Evolutionary conservation across 148 eudicot species (phyloP).

Genomic region (Silene conica): DNA sequence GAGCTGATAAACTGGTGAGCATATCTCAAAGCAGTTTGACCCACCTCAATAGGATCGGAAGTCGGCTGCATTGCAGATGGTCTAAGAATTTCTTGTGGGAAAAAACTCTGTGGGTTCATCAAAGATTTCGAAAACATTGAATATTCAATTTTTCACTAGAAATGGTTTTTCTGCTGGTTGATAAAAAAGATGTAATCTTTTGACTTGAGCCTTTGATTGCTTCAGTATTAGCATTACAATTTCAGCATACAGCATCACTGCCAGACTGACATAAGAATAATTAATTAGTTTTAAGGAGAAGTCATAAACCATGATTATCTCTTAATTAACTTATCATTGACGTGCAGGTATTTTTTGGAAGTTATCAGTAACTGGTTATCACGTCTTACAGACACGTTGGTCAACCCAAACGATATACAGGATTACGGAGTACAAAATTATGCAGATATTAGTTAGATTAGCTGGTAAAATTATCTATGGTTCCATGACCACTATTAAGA

Average conservation of each 20-base stretch:
- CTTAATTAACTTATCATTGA: slow-evolving; percentile 18
- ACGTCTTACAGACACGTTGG: slow-evolving; percentile 23
- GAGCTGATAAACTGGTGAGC: slow-evolving; percentile 27
- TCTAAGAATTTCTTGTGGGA: neutral
- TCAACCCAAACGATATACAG: slow-evolving; percentile 16
- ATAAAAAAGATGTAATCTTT: neutral
- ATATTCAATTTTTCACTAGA: neutral
- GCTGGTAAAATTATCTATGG: too few relatives aligned
- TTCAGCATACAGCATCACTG: neutral
- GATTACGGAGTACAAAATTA: neutral
- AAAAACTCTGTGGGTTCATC: neutral
- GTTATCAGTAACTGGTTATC: slow-evolving; percentile 25
- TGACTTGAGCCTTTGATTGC: neutral
- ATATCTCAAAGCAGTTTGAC: slow-evolving; percentile 23
- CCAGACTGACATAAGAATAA: neutral
- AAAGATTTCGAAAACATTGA: too few relatives aligned
- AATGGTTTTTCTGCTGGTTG: slow-evolving; percentile 10
- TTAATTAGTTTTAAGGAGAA: slow-evolving; percentile 11
- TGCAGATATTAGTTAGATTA: too few relatives aligned
- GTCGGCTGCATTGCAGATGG: slow-evolving; percentile 16
- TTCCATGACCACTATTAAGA: too few relatives aligned
- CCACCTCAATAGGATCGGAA: slow-evolving; percentile 15
- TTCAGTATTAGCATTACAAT: neutral
- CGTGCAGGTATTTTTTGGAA: slow-evolving; percentile 14
- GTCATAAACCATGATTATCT: slow-evolving; percentile 7